A percentile compares a stretch with the other conserved stretches of the same genome.
Evolutionary conservation across 2,329 filamentous ascomycete genomes (phyloP).

Genomic region (Aspergillus caelatus): DNA sequence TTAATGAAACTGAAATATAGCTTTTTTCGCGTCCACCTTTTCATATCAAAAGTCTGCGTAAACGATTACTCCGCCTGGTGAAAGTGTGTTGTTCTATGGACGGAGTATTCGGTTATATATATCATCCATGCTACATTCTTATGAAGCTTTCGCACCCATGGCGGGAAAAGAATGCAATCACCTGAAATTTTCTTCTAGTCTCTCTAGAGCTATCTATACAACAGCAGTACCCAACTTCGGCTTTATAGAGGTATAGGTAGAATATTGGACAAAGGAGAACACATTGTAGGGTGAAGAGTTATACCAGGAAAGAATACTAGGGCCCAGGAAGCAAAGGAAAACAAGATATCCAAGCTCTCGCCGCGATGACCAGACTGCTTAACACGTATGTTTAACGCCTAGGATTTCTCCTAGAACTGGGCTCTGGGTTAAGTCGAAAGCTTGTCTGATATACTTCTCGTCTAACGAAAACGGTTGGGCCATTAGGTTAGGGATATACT

Average conservation of each 20-base stretch:
- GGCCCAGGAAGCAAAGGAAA: background rate
- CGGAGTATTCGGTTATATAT: no score
- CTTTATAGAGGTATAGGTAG: background rate
- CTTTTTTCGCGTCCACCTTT: no score
- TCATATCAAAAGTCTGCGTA: no score
- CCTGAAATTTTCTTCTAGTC: background rate
- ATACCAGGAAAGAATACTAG: background rate
- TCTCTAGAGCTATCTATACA: background rate
- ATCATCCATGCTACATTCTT: no score
- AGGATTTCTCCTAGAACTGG: constrained; percentile 20
- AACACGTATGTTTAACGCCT: background rate
- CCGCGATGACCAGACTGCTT: no score
- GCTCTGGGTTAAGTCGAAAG: constrained; percentile 78
- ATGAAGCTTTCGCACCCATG: no score
- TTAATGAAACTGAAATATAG: background rate
- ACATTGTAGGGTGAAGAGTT: background rate
- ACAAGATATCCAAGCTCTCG: background rate
- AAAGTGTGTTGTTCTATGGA: no score
- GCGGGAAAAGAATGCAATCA: no score
- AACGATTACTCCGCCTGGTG: no score
- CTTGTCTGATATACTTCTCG: constrained; percentile 97
- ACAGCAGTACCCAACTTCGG: background rate
- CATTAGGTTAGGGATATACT: constrained; percentile 98
- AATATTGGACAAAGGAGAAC: background rate
- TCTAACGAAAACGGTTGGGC: constrained; percentile 90